Conservation (phyloP, 805 yeast genomes). For the Yamadazyma kitorensis region DNA sequence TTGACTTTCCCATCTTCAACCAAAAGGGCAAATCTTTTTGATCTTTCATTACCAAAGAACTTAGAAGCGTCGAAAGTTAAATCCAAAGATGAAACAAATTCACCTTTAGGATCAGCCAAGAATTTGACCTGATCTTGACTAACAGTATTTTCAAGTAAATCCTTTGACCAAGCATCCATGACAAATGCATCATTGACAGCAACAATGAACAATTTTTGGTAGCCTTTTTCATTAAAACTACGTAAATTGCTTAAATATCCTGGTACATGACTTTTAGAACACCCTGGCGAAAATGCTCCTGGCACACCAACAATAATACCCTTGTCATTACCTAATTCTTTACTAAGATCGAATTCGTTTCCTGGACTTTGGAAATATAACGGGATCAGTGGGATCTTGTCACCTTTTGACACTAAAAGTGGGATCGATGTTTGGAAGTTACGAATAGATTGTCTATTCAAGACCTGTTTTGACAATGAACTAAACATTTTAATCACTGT, state of each 20-base stretch:
- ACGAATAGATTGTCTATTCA: neutral
- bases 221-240: constrained; percentile 64
- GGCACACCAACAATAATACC: constrained; percentile 41
- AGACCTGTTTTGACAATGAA: no score
- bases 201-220: constrained; percentile 57
- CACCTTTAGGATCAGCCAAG: constrained; percentile 79
- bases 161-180: constrained; percentile 72
- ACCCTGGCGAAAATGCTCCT: constrained; percentile 79
- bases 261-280: constrained; percentile 70
- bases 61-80: constrained; percentile 71
- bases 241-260: constrained; percentile 57
- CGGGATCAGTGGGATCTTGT: constrained; percentile 55
- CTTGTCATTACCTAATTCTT: constrained; percentile 34
- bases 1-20: constrained; percentile 73
- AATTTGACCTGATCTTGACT: constrained; percentile 44
- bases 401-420: constrained; percentile 46
- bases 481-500: no score
- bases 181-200: constrained; percentile 89
- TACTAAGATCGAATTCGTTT: constrained; percentile 54
- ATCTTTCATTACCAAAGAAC: constrained; percentile 73
- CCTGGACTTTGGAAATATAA: constrained; percentile 66
- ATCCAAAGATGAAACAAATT: constrained; percentile 63
- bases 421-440: constrained; percentile 15
- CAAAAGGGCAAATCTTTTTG: constrained; percentile 71
- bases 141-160: constrained; percentile 19